Base-by-base conservation (phyloP, 2,329 filamentous ascomycete species). In the Ceratocystis alfenasii region DNA sequence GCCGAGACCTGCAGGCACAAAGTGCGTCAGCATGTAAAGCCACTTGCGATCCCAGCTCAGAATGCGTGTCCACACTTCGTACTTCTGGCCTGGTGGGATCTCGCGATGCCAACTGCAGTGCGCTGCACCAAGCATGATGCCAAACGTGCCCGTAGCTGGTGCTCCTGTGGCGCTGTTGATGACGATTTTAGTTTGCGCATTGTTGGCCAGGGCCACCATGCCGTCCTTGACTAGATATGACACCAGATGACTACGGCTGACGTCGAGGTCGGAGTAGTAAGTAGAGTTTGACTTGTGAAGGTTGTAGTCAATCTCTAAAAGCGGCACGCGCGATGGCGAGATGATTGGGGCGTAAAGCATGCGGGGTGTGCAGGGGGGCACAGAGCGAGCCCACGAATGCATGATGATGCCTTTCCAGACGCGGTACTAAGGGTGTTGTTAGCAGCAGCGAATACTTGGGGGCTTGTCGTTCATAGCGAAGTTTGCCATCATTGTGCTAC, bases 231-330 rank as follows among this genome's bases (percentile, higher is more conserved):
- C 78, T 1, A 92, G 77, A 69, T 86, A 83, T 62, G 85, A 87
- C 64, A 95, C 84, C 7, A 94, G 83, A 69, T 95, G 89, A 0
- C 88, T 88, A 66, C 94, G 88, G 48, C 87, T 85, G 68, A 93
- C 83, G 75, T 95, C 91, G 70, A 95, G 84, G 75, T 95, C 90
- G 70, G 85, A 79, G 73, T 95, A 95, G 78, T 95, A 95, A 36
- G 91, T 95, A 70, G 83, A 85, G 77, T 91, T 90, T 68, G 86
- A 86, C 74, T 92, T 91, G 80, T 93, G 88, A 55, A 90, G 73
- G 77, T 94, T 93, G 78, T 91, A 90, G 77, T 96, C 92, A 71
- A 87, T 90, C 76, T 95, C 90, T 70, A 88, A 81, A 65, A 88
- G 76, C 0, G 88, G 83, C 15, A 87, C 83, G 72, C 85, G 83